A percentile compares a stretch with the other conserved stretches of the same genome.
phyloP scores from a whole-genome alignment of 2,329 filamentous ascomycete genomes.

The Penicillium sp. region DNA sequence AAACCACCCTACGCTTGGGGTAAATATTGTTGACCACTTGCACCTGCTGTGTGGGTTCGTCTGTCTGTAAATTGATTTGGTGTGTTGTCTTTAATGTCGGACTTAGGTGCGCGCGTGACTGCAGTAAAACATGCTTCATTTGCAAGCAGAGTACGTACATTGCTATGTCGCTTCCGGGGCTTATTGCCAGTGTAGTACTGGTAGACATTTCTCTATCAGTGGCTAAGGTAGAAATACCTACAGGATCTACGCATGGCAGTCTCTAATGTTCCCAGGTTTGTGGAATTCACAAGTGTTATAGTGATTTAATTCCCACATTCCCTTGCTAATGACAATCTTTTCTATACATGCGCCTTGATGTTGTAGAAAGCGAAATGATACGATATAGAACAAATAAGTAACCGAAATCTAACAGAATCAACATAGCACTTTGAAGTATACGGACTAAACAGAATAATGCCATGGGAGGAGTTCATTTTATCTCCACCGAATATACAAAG shows the following conservation, averaged over 20 bases:
- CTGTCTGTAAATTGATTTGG: no score
- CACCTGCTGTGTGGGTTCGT: background rate
- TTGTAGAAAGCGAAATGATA: background rate
- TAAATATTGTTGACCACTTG: background rate
- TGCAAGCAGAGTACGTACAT: background rate
- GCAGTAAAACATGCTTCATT: no score
- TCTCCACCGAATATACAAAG: background rate
- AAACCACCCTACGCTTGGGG: background rate
- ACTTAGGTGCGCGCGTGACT: no score
- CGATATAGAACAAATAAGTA: background rate
- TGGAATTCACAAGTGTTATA: background rate
- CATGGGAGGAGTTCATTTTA: no score
- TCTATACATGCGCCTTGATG: background rate
- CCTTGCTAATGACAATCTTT: background rate
- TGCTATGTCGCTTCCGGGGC: no score
- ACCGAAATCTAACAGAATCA: background rate
- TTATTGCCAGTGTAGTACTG: no score
- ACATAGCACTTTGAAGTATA: background rate
- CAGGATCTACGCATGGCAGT: background rate
- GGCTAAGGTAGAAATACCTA: background rate
- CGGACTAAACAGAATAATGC: background rate
- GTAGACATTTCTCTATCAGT: no score
- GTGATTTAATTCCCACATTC: background rate
- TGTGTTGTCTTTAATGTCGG: no score
- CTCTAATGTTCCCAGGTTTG: background rate